Conservation (phyloP, 2,329 filamentous ascomycete species). For the Exophiala sp. region DNA sequence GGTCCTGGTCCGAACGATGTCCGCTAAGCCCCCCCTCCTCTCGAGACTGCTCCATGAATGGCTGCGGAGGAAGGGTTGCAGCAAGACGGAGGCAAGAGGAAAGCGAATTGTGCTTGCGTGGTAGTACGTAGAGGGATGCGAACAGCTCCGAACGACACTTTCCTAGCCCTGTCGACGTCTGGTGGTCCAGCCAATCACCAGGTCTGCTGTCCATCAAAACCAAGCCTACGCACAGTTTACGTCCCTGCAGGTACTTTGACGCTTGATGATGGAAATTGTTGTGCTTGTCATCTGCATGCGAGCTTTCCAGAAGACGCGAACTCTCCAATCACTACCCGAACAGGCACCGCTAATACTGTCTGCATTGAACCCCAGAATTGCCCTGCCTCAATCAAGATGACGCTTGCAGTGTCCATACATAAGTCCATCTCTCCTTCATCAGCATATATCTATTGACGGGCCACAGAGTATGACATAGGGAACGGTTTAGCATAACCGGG, state of each 20-base stretch:
- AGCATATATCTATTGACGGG: too few relatives aligned
- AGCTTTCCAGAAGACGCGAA: background rate
- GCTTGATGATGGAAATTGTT: background rate
- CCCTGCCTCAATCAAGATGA: too few relatives aligned
- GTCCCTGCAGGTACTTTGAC: background rate
- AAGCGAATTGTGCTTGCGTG: background rate
- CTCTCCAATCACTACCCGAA: background rate
- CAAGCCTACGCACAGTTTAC: too few relatives aligned
- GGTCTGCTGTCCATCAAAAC: too few relatives aligned
- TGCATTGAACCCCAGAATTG: constrained; percentile 1
- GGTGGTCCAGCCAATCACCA: background rate
- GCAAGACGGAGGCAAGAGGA: background rate
- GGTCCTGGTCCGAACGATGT: too few relatives aligned
- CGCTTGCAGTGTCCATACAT: too few relatives aligned
- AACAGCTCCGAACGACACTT: background rate
- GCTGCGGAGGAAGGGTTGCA: background rate
- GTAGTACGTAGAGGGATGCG: background rate
- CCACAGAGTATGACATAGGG: too few relatives aligned
- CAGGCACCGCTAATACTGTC: background rate
- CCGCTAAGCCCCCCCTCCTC: background rate
- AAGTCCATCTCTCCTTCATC: too few relatives aligned
- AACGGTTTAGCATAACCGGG: too few relatives aligned
- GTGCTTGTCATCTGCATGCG: background rate
- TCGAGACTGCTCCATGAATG: background rate
- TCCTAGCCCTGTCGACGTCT: background rate